Conservation (phyloP, 1,139 yeast genomes). For the Pichia terricola region DNA sequence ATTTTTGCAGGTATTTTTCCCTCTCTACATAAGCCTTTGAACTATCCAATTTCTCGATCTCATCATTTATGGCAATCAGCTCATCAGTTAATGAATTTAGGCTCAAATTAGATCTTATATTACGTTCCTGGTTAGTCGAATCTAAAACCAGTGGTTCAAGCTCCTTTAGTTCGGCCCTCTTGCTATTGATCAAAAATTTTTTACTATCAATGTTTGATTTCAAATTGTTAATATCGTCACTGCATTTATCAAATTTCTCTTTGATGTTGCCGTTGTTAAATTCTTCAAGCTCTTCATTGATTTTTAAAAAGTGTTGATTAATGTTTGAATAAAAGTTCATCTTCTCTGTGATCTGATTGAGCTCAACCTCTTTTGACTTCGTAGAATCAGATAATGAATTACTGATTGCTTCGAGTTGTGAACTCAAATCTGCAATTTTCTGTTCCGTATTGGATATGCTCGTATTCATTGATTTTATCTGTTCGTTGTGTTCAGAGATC, state of each 20-base stretch:
- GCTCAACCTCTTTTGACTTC: too few species aligned
- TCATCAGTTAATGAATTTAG: conserved; percentile 33
- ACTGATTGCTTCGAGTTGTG: too few species aligned
- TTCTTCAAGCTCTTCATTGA: conserved; percentile 15
- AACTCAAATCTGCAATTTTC: too few species aligned
- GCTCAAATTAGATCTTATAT: conserved; percentile 46
- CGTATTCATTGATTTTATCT: too few species aligned
- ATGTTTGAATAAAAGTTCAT: conserved; percentile 6
- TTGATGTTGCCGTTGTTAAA: conserved; percentile 10
- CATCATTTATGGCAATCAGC: conserved; percentile 26
- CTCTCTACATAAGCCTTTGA: conserved; percentile 58
- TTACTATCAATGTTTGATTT: conserved; percentile 8
- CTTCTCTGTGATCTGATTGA: not conserved
- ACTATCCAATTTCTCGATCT: conserved; percentile 36
- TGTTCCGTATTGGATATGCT: too few species aligned
- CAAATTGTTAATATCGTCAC: conserved; percentile 3
- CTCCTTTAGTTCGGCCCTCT: conserved; percentile 15
- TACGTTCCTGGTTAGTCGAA: conserved; percentile 43
- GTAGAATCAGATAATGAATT: too few species aligned
- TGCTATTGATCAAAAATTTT: conserved; percentile 6
- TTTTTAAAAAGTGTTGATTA: conserved; percentile 7
- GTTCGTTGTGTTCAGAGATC: conserved; percentile 15
- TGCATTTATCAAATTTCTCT: conserved; percentile 5
- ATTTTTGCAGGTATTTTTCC: conserved; percentile 52
- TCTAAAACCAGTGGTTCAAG: conserved; percentile 33